Conservation (phyloP, 2,329 filamentous ascomycete species). For the Escovopsis weberi region DNA sequence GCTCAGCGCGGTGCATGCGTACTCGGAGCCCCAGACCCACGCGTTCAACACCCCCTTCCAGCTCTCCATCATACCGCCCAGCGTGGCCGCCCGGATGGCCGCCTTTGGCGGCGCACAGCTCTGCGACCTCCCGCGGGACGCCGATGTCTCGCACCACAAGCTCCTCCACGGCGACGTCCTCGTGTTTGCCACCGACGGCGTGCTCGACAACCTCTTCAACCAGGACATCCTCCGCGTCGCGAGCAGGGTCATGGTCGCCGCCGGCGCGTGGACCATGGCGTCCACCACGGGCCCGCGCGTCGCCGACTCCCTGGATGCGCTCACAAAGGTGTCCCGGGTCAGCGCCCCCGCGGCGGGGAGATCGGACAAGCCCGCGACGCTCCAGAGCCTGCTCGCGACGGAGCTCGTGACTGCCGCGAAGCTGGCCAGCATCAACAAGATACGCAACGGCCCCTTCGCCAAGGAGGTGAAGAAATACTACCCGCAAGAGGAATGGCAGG, state of each 20-base stretch:
- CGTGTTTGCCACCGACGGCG: slow-evolving; percentile 86
- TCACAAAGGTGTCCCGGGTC: slow-evolving; percentile 16
- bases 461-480: slow-evolving; percentile 85
- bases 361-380: slow-evolving; percentile 25
- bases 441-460: slow-evolving; percentile 81
- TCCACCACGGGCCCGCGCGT: slow-evolving; percentile 46
- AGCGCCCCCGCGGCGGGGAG: slow-evolving; percentile 7
- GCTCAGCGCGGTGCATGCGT: slow-evolving; percentile 69
- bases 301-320: slow-evolving; percentile 41
- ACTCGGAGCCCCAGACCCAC: slow-evolving; percentile 80
- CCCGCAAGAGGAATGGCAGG: slow-evolving; percentile 73
- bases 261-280: slow-evolving; percentile 59
- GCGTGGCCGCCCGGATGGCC: slow-evolving; percentile 62
- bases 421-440: slow-evolving; percentile 64
- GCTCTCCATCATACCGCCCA: slow-evolving; percentile 71
- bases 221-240: slow-evolving; percentile 76
- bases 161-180: slow-evolving; percentile 85
- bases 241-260: slow-evolving; percentile 57
- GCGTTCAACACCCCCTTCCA: slow-evolving; percentile 97
- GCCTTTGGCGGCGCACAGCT: slow-evolving; percentile 73
- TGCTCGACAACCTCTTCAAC: slow-evolving; percentile 90
- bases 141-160: slow-evolving; percentile 60
- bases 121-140: slow-evolving; percentile 71
- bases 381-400: slow-evolving; percentile 67
- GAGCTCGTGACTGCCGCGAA: slow-evolving; percentile 75